A percentile compares a stretch with the other conserved stretches of the same genome.
These are phyloP conservation scores for Vicia faba DNA, from an alignment of 306 rosid genomes.

Conservation along the genomic window DNA sequence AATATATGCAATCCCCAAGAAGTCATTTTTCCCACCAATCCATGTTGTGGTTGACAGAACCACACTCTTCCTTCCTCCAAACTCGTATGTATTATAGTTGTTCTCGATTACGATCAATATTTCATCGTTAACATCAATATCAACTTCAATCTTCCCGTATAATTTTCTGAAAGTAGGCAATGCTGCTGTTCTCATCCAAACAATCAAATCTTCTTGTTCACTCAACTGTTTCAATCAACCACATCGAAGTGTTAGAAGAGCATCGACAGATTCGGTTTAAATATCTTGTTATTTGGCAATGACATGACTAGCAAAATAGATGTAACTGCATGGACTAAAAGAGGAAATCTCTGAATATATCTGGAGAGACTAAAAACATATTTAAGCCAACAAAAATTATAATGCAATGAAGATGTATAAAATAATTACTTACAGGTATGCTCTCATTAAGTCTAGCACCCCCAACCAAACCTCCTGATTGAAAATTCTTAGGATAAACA, in stretches of 20 bases:
- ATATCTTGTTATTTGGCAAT: no score
- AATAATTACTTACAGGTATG: conserved; percentile 79
- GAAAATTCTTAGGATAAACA: conserved; percentile 83
- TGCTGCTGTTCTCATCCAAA: conserved; percentile 95
- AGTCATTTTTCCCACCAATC: conserved; percentile 87
- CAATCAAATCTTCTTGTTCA: conserved; percentile 86
- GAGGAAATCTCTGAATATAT: no score
- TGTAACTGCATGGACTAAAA: no score
- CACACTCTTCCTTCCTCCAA: conserved; percentile 70
- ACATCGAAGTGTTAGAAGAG: no score
- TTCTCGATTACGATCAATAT: conserved; percentile 61
- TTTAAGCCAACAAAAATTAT: no score
- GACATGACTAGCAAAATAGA: no score
- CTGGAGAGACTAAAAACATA: no score
- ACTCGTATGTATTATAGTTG: conserved; percentile 81
- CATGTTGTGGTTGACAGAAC: conserved; percentile 88
- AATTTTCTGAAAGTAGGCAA: conserved; percentile 80
- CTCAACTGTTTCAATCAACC: conserved; percentile 67
- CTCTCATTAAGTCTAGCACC: conserved; percentile 72
- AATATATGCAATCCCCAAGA: conserved; percentile 71
- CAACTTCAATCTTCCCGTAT: conserved; percentile 76
- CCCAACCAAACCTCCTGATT: conserved; percentile 62
- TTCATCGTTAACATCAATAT: conserved; percentile 65
- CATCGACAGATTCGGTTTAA: no score
- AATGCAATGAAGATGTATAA: no score